phyloP scores from a whole-genome alignment of 192 early-diverging fungal genomes.

The Entrophospora sp. region DNA sequence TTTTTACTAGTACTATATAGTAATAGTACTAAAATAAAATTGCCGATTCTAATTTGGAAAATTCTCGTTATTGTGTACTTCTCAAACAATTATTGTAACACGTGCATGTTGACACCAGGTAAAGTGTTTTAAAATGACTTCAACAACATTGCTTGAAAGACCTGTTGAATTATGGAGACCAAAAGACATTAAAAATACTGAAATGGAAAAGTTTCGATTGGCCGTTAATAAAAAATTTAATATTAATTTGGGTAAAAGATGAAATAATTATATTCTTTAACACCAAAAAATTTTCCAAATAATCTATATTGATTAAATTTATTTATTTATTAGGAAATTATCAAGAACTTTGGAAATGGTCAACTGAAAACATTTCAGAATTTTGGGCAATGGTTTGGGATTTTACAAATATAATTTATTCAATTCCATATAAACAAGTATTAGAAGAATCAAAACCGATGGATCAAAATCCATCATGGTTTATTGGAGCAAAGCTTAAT shows the following conservation, averaged over 20 bases:
- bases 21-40: too few species aligned
- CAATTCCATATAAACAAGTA: slow-evolving; percentile 23
- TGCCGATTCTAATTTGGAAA: too few species aligned
- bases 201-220: slow-evolving; percentile 63
- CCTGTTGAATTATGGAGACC: slow-evolving; percentile 59
- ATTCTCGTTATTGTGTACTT: too few species aligned
- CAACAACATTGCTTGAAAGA: neutral
- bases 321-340: slow-evolving; percentile 43
- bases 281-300: neutral
- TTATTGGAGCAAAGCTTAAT: slow-evolving; percentile 73
- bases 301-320: slow-evolving; percentile 11
- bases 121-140: neutral
- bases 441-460: slow-evolving; percentile 68
- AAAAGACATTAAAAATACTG: slow-evolving; percentile 39
- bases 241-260: slow-evolving; percentile 41
- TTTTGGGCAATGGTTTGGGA: slow-evolving; percentile 91
- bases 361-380: slow-evolving; percentile 55
- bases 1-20: too few species aligned
- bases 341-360: slow-evolving; percentile 77
- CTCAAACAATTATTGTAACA: too few species aligned
- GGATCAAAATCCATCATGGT: slow-evolving; percentile 88
- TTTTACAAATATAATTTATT: slow-evolving; percentile 51
- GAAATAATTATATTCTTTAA: neutral
- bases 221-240: slow-evolving; percentile 63
- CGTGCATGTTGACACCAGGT: too few species aligned